These are phyloP conservation scores for Neofusicoccum sp. DNA, from an alignment of 2,329 filamentous ascomycete species.

Conservation along the genomic window DNA sequence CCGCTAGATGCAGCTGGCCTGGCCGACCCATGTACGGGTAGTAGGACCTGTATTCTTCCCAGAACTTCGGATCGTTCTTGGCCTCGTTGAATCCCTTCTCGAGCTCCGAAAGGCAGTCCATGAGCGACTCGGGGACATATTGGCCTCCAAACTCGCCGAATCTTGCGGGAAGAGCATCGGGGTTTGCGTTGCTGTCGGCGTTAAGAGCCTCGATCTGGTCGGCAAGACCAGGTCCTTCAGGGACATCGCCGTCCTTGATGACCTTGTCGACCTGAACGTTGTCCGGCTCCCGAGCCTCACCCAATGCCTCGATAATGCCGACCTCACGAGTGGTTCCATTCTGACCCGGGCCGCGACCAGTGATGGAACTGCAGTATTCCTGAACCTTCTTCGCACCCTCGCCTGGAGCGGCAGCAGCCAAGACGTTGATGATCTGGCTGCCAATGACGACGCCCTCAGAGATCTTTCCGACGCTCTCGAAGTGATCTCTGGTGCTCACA, in stretches of 20 bases:
- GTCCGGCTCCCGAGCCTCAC: constrained; percentile 61
- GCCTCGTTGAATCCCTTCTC: constrained; percentile 90
- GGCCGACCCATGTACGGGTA: constrained; percentile 98
- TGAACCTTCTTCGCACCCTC: constrained; percentile 73
- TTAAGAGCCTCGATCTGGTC: constrained; percentile 85
- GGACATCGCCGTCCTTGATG: constrained; percentile 60
- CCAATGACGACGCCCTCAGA: constrained; percentile 96
- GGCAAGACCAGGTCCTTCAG: constrained; percentile 69
- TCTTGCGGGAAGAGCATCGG: constrained; percentile 70
- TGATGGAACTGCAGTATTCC: constrained; percentile 81
- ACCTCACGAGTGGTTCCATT: constrained; percentile 64
- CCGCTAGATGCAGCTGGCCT: constrained; percentile 85
- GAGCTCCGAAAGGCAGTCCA: constrained; percentile 92
- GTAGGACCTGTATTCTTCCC: constrained; percentile 94
- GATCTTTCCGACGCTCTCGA: constrained; percentile 77
- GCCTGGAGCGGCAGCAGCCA: constrained; percentile 69
- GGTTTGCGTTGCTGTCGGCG: constrained; percentile 51
- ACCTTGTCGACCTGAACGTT: constrained; percentile 70
- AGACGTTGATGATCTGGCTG: constrained; percentile 85
- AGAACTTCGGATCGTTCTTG: constrained; percentile 86
- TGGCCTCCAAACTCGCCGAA: constrained; percentile 97
- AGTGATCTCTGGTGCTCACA: constrained; percentile 94
- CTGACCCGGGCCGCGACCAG: constrained; percentile 56
- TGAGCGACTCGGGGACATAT: constrained; percentile 95
- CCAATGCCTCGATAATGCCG: constrained; percentile 69